Conservation (phyloP, 148 eudicot species). For the Euryodendron excelsum region DNA sequence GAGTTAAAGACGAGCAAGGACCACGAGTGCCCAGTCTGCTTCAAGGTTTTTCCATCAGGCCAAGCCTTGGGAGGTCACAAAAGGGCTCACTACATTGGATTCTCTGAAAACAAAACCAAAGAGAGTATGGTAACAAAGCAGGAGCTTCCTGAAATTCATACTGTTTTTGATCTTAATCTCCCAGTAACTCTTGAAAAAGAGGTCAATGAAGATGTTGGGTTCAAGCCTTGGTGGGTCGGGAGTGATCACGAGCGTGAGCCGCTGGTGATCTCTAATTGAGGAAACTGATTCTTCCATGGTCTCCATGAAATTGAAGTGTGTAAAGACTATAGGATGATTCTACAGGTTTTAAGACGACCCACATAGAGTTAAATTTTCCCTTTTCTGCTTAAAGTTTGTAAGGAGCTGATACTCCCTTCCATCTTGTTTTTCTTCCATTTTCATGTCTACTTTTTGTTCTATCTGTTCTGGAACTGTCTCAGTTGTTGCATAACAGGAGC, state of each 20-base stretch:
- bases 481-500: conserved; percentile 3
- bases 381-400: neutral
- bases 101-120: conserved; percentile 18
- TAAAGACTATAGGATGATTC: neutral
- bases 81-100: conserved; percentile 48
- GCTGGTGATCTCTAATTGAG: conserved; percentile 26
- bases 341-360: neutral
- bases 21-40: conserved; percentile 40
- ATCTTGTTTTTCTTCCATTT: neutral
- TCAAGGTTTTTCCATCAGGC: conserved; percentile 44
- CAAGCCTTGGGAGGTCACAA: conserved; percentile 68
- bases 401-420: neutral
- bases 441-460: conserved; percentile 4
- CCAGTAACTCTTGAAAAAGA: conserved; percentile 15
- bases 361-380: neutral
- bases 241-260: conserved; percentile 23
- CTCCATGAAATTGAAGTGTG: neutral
- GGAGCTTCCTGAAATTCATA: conserved; percentile 1
- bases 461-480: neutral
- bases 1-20: conserved; percentile 29
- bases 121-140: conserved; percentile 12
- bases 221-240: conserved; percentile 32
- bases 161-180: conserved; percentile 17
- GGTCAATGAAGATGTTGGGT: conserved; percentile 10
- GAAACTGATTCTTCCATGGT: conserved; percentile 10